These are phyloP conservation scores for Chalciporus chontae DNA, from an alignment of 768 basidiomycete genomes.

Conservation along the genomic window DNA sequence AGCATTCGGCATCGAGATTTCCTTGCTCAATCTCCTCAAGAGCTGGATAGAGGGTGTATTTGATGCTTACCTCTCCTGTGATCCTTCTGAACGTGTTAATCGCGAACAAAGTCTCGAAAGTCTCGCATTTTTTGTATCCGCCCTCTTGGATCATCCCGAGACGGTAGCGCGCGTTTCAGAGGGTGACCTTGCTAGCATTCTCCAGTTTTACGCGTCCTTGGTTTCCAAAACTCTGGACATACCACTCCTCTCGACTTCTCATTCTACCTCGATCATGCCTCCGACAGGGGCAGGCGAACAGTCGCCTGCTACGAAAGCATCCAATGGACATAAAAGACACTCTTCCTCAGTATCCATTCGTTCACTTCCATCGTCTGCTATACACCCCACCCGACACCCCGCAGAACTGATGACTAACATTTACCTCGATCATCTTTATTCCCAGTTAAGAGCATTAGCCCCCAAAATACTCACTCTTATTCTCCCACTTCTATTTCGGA, in stretches of 20 bases:
- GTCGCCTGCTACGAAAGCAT: constrained; percentile 17
- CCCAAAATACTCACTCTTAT: constrained; percentile 51
- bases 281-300: constrained; percentile 31
- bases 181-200: constrained; percentile 49
- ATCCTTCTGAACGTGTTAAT: constrained; percentile 46
- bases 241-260: constrained; percentile 18
- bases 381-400: constrained; percentile 41
- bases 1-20: constrained; percentile 60
- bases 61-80: constrained; percentile 40
- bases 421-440: constrained; percentile 61
- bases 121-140: constrained; percentile 55
- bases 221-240: constrained; percentile 51
- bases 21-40: constrained; percentile 52
- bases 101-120: constrained; percentile 62
- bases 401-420: constrained; percentile 61
- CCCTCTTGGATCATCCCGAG: constrained; percentile 47
- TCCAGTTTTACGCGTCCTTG: constrained; percentile 57
- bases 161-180: constrained; percentile 61
- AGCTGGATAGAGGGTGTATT: constrained; percentile 69
- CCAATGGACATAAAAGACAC: constrained; percentile 52
- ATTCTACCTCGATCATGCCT: constrained; percentile 22
- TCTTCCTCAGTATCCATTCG: constrained; percentile 57
- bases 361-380: constrained; percentile 35
- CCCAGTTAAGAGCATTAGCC: constrained; percentile 57
- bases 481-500: constrained; percentile 72